These are phyloP conservation scores for Penicillium cataractarum DNA, from an alignment of 495 filamentous ascomycete genomes.

Conservation along the genomic window DNA sequence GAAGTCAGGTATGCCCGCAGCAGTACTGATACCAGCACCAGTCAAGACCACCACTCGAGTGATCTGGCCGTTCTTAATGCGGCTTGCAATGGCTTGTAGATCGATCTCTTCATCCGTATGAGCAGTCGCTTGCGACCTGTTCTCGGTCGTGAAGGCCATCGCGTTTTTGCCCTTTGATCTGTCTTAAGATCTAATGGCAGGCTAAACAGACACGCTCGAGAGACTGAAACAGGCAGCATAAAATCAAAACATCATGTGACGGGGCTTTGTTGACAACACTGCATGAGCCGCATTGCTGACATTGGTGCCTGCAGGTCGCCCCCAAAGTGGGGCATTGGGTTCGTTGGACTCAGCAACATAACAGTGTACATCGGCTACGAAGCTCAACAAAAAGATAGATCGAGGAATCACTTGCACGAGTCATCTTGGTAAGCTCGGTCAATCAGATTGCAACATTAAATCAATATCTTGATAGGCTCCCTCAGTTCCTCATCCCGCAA, in stretches of 20 bases:
- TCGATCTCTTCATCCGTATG: not conserved
- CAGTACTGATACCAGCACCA: conserved; percentile 48
- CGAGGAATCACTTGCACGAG: conserved; percentile 18
- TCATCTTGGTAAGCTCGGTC: conserved; percentile 18
- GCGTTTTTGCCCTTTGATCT: not conserved
- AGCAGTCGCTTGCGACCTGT: not conserved
- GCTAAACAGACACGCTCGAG: not conserved
- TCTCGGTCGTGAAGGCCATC: not conserved
- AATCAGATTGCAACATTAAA: conserved; percentile 11
- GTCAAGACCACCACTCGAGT: conserved; percentile 30
- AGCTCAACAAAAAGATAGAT: no score
- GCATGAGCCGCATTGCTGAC: conserved; percentile 4
- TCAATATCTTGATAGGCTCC: conserved; percentile 20
- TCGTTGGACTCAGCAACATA: not conserved
- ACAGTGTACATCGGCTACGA: no score
- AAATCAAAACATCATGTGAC: conserved; percentile 5
- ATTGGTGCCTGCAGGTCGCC: not conserved
- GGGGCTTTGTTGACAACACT: not conserved
- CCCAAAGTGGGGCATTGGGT: not conserved
- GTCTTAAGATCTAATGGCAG: not conserved
- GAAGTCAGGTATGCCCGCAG: conserved; percentile 79
- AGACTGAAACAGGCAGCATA: not conserved
- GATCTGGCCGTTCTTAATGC: conserved; percentile 23
- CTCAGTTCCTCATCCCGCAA: conserved; percentile 30
- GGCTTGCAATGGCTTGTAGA: conserved; percentile 15